These are phyloP conservation scores for Tulasnella sp. DNA, from an alignment of 768 basidiomycete species.

Conservation along the genomic window DNA sequence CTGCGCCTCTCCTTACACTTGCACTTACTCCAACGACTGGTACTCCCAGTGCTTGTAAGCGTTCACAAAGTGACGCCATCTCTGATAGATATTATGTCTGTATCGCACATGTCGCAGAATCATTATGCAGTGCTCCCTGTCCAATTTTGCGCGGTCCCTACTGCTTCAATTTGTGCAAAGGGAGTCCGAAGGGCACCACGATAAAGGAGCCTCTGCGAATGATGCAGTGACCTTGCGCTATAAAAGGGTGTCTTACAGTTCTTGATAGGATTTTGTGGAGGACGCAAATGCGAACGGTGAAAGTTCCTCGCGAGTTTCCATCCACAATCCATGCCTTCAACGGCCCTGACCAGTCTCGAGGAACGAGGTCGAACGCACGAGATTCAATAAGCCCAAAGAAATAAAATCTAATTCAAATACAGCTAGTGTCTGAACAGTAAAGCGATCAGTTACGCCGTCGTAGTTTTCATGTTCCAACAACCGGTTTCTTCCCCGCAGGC, in stretches of 20 bases:
- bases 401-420: background rate
- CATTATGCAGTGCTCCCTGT: background rate
- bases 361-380: background rate
- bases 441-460: background rate
- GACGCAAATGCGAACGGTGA: no score
- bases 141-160: background rate
- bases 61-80: background rate
- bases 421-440: background rate
- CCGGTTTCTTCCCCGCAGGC: background rate
- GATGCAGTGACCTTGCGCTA: no score
- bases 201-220: no score
- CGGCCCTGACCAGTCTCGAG: no score
- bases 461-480: background rate
- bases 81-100: background rate
- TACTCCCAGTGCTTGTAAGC: slow-evolving; percentile 23
- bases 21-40: slow-evolving; percentile 20
- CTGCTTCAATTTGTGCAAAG: background rate
- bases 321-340: no score
- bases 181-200: no score
- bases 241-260: no score
- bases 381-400: background rate
- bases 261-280: no score
- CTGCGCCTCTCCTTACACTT: slow-evolving; percentile 21
- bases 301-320: no score
- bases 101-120: background rate